These are phyloP conservation scores for Cladosporium sphaerospermum DNA, from an alignment of 2,329 filamentous ascomycete genomes.

Conservation along the genomic window DNA sequence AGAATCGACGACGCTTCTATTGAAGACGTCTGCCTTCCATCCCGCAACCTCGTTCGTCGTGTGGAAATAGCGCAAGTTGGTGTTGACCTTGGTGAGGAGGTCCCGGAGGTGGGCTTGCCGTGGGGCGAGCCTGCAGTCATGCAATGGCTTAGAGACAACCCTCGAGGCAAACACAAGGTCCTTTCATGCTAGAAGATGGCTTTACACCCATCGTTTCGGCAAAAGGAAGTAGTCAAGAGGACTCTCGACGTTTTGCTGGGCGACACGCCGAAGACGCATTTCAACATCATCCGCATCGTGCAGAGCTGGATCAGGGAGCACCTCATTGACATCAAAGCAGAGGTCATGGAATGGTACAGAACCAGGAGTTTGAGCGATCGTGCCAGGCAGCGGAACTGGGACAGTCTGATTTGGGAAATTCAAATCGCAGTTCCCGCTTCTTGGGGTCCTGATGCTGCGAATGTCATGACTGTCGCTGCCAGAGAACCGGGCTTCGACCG, in stretches of 20 bases:
- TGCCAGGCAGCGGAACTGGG: background rate
- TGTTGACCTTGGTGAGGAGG: background rate
- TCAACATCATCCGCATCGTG: background rate
- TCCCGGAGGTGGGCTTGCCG: background rate
- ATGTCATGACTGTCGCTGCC: background rate
- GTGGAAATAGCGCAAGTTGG: background rate
- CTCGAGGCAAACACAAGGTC: background rate
- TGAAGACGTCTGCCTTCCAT: background rate
- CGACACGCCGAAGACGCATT: background rate
- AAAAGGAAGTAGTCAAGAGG: background rate
- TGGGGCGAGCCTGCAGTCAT: background rate
- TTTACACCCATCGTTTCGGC: background rate
- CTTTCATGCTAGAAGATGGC: background rate
- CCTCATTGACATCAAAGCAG: background rate
- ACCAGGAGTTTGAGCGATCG: background rate
- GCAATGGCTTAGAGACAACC: background rate
- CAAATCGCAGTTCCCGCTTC: background rate
- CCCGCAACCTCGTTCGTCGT: background rate
- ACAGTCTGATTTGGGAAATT: background rate
- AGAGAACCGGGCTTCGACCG: background rate
- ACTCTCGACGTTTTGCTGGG: background rate
- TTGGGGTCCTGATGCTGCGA: background rate
- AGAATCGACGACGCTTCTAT: background rate
- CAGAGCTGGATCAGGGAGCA: background rate
- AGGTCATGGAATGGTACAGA: background rate